phyloP scores from a whole-genome alignment of 2,329 filamentous ascomycete species.

The Karstenula rhodostoma region DNA sequence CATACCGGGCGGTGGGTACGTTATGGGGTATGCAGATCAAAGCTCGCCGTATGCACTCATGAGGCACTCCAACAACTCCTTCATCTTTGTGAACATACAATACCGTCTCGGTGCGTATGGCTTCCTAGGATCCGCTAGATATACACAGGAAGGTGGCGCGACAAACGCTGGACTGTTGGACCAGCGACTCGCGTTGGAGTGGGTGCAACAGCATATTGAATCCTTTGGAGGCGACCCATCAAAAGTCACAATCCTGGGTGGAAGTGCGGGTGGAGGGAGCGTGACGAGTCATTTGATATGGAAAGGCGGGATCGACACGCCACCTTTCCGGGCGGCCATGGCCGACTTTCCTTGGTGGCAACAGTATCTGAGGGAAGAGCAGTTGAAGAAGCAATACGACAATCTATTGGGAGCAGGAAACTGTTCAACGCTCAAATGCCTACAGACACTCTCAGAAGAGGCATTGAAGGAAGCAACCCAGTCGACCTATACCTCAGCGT shows the following conservation, averaged over 20 bases:
- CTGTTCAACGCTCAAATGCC: constrained; percentile 38
- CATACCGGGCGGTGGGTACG: constrained; percentile 47
- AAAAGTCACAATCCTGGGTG: constrained; percentile 66
- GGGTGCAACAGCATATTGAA: constrained; percentile 66
- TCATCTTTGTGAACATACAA: constrained; percentile 66
- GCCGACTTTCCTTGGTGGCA: constrained; percentile 48
- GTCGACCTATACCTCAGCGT: constrained; percentile 27
- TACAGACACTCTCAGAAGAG: constrained; percentile 27
- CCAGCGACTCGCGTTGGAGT: constrained; percentile 64
- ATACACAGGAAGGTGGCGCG: constrained; percentile 61
- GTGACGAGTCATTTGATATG: constrained; percentile 49
- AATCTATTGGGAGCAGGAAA: constrained; percentile 32
- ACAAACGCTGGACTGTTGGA: constrained; percentile 70
- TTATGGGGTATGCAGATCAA: constrained; percentile 28
- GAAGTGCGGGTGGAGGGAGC: constrained; percentile 66
- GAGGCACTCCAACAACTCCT: constrained; percentile 34
- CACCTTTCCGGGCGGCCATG: constrained; percentile 50
- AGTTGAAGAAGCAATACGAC: constrained; percentile 41
- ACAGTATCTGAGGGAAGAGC: constrained; percentile 39
- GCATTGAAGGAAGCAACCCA: constrained; percentile 28
- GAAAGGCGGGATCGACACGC: constrained; percentile 42
- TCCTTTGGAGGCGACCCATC: constrained; percentile 59
- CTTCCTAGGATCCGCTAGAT: constrained; percentile 64
- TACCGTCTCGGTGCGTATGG: constrained; percentile 68
- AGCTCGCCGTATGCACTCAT: constrained; percentile 36